Evolutionary conservation across 2,329 filamentous ascomycete species (phyloP).

Genomic region (Aspergillus fumigatus): DNA sequence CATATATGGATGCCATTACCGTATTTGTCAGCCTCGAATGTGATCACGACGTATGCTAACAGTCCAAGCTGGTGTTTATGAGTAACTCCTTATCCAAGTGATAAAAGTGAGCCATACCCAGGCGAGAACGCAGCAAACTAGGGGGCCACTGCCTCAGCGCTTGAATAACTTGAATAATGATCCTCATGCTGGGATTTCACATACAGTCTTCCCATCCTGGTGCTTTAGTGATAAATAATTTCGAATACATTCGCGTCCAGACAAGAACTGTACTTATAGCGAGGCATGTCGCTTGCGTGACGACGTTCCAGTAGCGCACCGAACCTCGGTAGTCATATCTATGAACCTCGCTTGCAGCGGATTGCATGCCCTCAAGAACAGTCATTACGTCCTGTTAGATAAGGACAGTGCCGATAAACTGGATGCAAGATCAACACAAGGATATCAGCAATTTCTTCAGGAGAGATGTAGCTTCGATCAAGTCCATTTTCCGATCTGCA

Average conservation of each 20-base stretch:
- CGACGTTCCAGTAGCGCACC: slow-evolving; percentile 12
- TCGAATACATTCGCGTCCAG: slow-evolving; percentile 21
- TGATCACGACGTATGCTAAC: slow-evolving; percentile 18
- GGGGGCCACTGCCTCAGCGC: background rate
- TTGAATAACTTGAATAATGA: background rate
- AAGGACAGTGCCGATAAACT: background rate
- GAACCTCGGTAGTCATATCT: slow-evolving; percentile 10
- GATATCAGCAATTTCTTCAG: background rate
- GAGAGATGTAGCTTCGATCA: background rate
- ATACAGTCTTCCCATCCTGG: slow-evolving; percentile 21
- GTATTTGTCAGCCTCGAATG: slow-evolving; percentile 17
- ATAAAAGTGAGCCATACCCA: slow-evolving; percentile 12
- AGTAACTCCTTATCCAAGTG: background rate
- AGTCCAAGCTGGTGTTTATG: slow-evolving; percentile 17
- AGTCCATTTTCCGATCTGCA: background rate
- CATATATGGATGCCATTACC: slow-evolving; percentile 17
- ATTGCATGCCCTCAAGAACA: background rate
- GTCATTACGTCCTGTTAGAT: background rate
- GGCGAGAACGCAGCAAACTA: slow-evolving; percentile 17
- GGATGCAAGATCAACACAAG: background rate
- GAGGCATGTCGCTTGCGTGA: slow-evolving; percentile 17
- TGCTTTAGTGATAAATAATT: slow-evolving; percentile 21
- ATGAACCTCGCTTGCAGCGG: background rate
- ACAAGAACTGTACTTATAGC: slow-evolving; percentile 15
- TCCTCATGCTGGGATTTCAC: slow-evolving; percentile 1